Conservation (phyloP, 2,329 filamentous ascomycete species). For the Talaromyces amestolkiae region DNA sequence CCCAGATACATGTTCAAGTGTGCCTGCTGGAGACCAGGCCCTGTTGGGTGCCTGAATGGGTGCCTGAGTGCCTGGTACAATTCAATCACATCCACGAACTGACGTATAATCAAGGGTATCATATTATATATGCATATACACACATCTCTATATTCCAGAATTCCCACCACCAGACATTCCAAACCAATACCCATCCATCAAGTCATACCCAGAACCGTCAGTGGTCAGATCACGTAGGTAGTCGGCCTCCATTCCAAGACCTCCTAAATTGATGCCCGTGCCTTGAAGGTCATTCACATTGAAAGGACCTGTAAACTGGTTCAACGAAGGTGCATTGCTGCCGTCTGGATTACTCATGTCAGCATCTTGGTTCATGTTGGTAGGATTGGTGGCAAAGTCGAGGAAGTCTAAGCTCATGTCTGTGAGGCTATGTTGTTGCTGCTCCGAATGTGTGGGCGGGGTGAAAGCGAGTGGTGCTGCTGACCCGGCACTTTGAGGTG, state of each 20-base stretch:
- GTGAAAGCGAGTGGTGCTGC: slow-evolving; percentile 27
- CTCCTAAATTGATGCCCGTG: slow-evolving; percentile 44
- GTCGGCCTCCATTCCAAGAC: slow-evolving; percentile 45
- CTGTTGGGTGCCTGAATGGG: not conserved
- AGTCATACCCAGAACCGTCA: slow-evolving; percentile 48
- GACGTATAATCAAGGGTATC: slow-evolving; percentile 14
- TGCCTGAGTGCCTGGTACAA: not conserved
- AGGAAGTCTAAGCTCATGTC: slow-evolving; percentile 56
- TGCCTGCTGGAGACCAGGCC: not conserved
- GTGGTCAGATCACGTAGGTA: slow-evolving; percentile 49
- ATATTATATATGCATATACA: slow-evolving; percentile 11
- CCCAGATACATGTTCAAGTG: not conserved
- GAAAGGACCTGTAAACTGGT: not conserved
- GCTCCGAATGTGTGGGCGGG: slow-evolving; percentile 23
- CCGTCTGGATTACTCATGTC: slow-evolving; percentile 30
- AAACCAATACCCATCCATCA: slow-evolving; percentile 58
- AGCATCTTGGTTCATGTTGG: slow-evolving; percentile 30
- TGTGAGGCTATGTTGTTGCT: slow-evolving; percentile 17
- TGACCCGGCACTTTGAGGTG: slow-evolving; percentile 36
- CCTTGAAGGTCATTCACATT: slow-evolving; percentile 27
- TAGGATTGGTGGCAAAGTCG: slow-evolving; percentile 44
- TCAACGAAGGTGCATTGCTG: slow-evolving; percentile 19
- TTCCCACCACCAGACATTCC: slow-evolving; percentile 34
- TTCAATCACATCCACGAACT: not conserved
- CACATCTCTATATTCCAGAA: slow-evolving; percentile 16